phyloP scores from a whole-genome alignment of 2,329 filamentous ascomycete species.

The Acrocalymma vagum region DNA sequence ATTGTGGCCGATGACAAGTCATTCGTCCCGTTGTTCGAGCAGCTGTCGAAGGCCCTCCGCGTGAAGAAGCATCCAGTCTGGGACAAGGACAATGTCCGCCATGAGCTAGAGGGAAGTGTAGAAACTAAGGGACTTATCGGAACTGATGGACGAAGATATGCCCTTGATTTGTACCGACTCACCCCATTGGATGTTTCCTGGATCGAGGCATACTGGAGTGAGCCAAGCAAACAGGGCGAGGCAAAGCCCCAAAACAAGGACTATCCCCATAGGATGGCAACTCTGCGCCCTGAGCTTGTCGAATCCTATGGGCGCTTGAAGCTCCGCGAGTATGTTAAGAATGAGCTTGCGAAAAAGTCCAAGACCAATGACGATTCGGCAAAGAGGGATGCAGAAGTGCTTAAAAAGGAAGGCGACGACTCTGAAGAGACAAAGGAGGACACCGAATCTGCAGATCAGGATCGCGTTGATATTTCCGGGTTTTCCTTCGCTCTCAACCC shows the following conservation, averaged over 20 bases:
- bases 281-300: conserved; percentile 87
- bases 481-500: conserved; percentile 93
- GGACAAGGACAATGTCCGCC: conserved; percentile 93
- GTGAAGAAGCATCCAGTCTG: conserved; percentile 96
- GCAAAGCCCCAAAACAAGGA: conserved; percentile 58
- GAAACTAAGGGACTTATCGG: conserved; percentile 98
- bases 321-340: conserved; percentile 87
- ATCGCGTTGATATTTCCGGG: conserved; percentile 83
- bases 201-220: conserved; percentile 77
- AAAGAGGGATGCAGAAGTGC: conserved; percentile 47
- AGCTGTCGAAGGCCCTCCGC: conserved; percentile 87
- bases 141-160: conserved; percentile 95
- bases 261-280: conserved; percentile 97
- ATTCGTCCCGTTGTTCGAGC: conserved; percentile 84
- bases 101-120: conserved; percentile 93
- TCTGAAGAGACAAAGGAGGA: conserved; percentile 34
- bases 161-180: conserved; percentile 94
- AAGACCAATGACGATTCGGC: conserved; percentile 48
- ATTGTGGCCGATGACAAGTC: conserved; percentile 89
- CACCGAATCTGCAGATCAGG: conserved; percentile 56
- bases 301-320: conserved; percentile 85
- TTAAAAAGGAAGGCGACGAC: conserved; percentile 45
- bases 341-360: conserved; percentile 64
- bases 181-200: conserved; percentile 90
- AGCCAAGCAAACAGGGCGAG: conserved; percentile 53